Conservation (phyloP, 768 basidiomycete species). For the Boletus insuetus region DNA sequence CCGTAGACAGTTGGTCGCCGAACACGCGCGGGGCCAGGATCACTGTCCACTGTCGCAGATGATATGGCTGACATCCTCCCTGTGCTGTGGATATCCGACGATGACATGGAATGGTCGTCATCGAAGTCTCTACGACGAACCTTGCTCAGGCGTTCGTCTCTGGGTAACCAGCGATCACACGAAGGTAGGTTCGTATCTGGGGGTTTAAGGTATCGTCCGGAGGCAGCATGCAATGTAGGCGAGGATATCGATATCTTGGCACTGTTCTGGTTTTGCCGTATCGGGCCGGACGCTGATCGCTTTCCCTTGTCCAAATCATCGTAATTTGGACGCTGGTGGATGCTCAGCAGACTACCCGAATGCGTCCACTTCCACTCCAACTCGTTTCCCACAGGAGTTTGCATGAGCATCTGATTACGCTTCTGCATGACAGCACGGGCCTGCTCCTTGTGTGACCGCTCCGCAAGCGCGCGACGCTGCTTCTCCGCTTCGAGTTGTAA, state of each 20-base stretch:
- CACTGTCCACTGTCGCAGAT: slow-evolving; percentile 81
- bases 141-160: slow-evolving; percentile 67
- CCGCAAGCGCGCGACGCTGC: slow-evolving; percentile 73
- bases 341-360: slow-evolving; percentile 41
- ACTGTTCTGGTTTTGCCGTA: slow-evolving; percentile 54
- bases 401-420: slow-evolving; percentile 71
- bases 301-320: slow-evolving; percentile 43
- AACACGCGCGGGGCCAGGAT: slow-evolving; percentile 73
- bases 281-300: slow-evolving; percentile 57
- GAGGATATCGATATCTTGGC: slow-evolving; percentile 39
- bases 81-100: slow-evolving; percentile 77
- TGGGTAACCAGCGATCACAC: slow-evolving; percentile 46
- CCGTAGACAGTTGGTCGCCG: slow-evolving; percentile 62
- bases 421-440: slow-evolving; percentile 92
- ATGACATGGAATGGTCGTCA: slow-evolving; percentile 90
- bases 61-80: slow-evolving; percentile 76
- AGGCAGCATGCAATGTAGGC: slow-evolving; percentile 58
- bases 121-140: slow-evolving; percentile 81
- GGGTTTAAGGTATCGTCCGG: slow-evolving; percentile 50
- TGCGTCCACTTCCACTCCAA: slow-evolving; percentile 58
- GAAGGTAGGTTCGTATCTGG: slow-evolving; percentile 33
- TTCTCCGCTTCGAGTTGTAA: slow-evolving; percentile 79
- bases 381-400: slow-evolving; percentile 47
- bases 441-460: slow-evolving; percentile 78
- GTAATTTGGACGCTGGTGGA: slow-evolving; percentile 34